Conservation (phyloP, 2,329 filamentous ascomycete species). For the Colletotrichum orbiculare region DNA sequence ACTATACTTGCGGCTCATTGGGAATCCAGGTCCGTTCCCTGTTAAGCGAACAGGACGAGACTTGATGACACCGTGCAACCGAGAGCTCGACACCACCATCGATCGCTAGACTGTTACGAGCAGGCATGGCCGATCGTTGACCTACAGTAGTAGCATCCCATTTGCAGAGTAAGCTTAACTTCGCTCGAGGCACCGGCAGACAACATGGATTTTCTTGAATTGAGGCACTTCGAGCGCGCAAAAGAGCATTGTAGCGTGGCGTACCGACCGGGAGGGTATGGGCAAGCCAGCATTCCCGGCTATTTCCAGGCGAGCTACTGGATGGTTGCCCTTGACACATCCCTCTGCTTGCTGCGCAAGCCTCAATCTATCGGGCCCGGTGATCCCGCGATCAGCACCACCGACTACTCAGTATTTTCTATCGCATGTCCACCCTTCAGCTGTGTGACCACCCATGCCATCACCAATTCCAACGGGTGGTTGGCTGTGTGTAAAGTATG, state of each 20-base stretch:
- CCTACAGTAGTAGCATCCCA: not conserved
- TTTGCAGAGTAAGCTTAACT: slow-evolving; percentile 27
- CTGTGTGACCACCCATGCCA: slow-evolving; percentile 13
- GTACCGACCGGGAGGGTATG: not conserved
- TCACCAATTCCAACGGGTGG: slow-evolving; percentile 20
- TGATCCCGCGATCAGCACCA: slow-evolving; percentile 34
- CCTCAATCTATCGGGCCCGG: slow-evolving; percentile 29
- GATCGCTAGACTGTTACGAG: slow-evolving; percentile 4
- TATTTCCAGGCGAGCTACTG: slow-evolving; percentile 8
- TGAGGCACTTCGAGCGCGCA: slow-evolving; percentile 12
- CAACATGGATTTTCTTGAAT: not conserved
- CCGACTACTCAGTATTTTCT: slow-evolving; percentile 1
- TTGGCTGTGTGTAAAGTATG: slow-evolving; percentile 2
- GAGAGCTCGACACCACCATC: slow-evolving; percentile 6
- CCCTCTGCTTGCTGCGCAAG: slow-evolving; percentile 32
- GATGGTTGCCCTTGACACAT: slow-evolving; percentile 19
- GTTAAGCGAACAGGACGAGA: slow-evolving; percentile 10
- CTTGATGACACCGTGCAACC: slow-evolving; percentile 24
- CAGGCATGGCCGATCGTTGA: not conserved
- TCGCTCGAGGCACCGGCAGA: slow-evolving; percentile 9
- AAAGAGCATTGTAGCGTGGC: slow-evolving; percentile 6
- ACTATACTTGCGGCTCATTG: not conserved
- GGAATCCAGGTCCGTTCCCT: not conserved
- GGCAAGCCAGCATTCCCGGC: slow-evolving; percentile 14
- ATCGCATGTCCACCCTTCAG: slow-evolving; percentile 25